Conservation (phyloP, 2,329 filamentous ascomycete species). For the Pyrenophora graminea region DNA sequence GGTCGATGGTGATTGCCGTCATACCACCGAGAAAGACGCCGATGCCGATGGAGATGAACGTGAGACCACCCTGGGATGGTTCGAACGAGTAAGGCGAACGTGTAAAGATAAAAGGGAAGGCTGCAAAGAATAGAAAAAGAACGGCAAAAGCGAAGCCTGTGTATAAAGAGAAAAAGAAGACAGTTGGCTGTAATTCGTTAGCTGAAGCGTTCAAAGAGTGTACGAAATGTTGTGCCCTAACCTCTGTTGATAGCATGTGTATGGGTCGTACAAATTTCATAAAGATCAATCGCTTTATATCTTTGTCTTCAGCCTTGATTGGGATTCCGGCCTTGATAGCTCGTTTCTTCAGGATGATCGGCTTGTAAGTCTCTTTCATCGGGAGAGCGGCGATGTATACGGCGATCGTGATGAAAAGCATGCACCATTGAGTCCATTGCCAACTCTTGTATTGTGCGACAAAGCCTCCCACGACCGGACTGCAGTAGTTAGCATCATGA, state of each 20-base stretch:
- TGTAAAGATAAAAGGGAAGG: constrained; percentile 42
- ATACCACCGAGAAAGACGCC: constrained; percentile 34
- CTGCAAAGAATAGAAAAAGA: constrained; percentile 45
- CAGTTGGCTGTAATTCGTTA: constrained; percentile 30
- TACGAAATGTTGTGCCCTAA: constrained; percentile 5
- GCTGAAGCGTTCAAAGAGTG: background rate
- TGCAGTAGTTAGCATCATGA: constrained; percentile 7
- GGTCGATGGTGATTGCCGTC: constrained; percentile 44
- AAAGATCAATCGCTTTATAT: constrained; percentile 36
- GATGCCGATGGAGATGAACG: constrained; percentile 41
- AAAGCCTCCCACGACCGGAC: constrained; percentile 52
- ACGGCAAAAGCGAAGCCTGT: constrained; percentile 42
- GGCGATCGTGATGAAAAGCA: constrained; percentile 47
- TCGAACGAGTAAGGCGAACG: constrained; percentile 37
- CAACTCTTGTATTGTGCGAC: constrained; percentile 52
- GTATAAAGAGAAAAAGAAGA: constrained; percentile 43
- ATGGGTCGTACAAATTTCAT: constrained; percentile 57
- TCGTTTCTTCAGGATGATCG: constrained; percentile 49
- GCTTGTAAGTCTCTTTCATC: constrained; percentile 62
- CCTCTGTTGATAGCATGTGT: constrained; percentile 49
- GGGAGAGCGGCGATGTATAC: constrained; percentile 48
- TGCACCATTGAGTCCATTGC: constrained; percentile 52
- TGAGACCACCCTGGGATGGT: constrained; percentile 35
- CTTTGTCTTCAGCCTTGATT: background rate
- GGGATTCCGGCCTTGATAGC: constrained; percentile 30